Base-by-base conservation (phyloP, 2,329 filamentous ascomycete genomes). In the Thyridium curvatum region DNA sequence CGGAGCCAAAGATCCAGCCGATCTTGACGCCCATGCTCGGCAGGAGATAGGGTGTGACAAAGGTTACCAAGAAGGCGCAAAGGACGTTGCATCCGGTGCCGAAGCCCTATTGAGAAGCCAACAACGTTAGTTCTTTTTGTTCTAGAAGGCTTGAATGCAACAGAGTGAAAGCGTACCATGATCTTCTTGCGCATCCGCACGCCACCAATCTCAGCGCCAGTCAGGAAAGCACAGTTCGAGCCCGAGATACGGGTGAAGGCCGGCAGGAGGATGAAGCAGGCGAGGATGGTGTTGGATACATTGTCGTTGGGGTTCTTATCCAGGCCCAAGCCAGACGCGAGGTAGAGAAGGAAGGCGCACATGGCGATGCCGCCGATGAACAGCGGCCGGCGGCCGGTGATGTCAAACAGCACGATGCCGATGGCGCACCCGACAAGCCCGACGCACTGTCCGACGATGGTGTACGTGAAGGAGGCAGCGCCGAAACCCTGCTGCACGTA, bases 401-500 rank as follows among this genome's bases (percentile, higher is more conserved):
- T 35, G 21, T 43, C 41, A 3, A 35, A 38, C 4, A 32, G 3
- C 17, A 43, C 16, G 12, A 43, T 33, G 38, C 41, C 41, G 7
- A 41, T 4, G 3, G 32, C 35, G 33, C 38, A 40, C 18, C 42
- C 42, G 3, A 38, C 37, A 3, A 38, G 16, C 8, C 42, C 42
- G 12, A 46, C 36, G 3, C 39, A 41, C 37, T 43, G 41, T 28
- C 41, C 43, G 15, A 46, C 29, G 34, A 43, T 46, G 34, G 38
- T 43, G 39, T 46, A 46, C 13, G 43, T 46, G 21, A 43, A 46
- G n/a, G 43, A 31, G 38, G 33, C 39, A 26, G 38, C 39, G 33
- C 43, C 41, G 4, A 46, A 39, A 3, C 43, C 43, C 34, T 46
- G 35, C 34, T 41, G 38, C 26, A 46, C 43, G 39, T 43, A 43